Base-by-base conservation (phyloP, 805 yeast species). In the Lipomyces yamanashiensis region DNA sequence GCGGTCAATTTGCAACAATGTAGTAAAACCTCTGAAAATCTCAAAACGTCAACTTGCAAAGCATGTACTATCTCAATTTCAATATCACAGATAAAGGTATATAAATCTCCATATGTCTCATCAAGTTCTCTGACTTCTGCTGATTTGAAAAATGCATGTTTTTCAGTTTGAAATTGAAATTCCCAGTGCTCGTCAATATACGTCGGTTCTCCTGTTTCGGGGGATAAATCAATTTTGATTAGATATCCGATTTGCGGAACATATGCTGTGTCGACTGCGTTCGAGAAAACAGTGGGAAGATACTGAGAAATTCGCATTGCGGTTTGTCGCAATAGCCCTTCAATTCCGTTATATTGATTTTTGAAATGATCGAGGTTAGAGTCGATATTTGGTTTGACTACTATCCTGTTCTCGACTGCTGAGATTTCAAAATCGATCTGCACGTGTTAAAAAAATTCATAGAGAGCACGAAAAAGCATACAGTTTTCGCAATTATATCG, bases 231-330 rank as follows among this genome's bases (percentile, higher is more conserved):
- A 1, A 76, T 54, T 0, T 78, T 74, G 0, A 79, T 70, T 47
- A 81, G 66, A 56, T 76, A 81, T 0, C 84, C 84, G 23, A 81
- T 63, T 50, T 81, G 83, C 2, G 84, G 84, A 33, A 81, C 77
- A 65, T 81, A 81, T 0, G 78, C 76, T 0, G 77, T 77, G 58
- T 78, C 79, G 1, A 67, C n/a, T 5, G 69, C 69, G 1, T 66
- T 15, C 1, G 54, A 57, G 34, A 43, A 52, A 9, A 59, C 39
- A 19, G 52, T n/a, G 9, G 51, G 58, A 28, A 61, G 21, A 19
- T 56, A 39, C 23, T 13, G 43, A 1, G 70, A 34, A 1, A 74
- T 40, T 5, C 66, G 67, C 2, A 47, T 39, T 0, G 78, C 73
- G 7, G 73, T 69, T 0, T 70, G 62, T 2, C 71, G 62, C 7